Conservation (phyloP, 1,284 basidiomycete species). For the Phellopilus nigrolimitatus region DNA sequence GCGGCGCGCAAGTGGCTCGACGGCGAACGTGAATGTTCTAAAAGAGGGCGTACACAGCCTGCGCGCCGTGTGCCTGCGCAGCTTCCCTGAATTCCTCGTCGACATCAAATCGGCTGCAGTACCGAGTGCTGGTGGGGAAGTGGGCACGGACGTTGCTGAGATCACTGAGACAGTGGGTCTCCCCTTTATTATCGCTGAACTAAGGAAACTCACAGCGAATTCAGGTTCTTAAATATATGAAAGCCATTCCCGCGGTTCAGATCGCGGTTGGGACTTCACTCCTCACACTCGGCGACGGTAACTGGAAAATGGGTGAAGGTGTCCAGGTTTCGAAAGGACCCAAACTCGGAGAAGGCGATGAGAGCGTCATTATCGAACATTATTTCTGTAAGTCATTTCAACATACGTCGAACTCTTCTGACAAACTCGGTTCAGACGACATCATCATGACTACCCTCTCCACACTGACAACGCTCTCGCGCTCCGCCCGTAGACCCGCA, state of each 20-base stretch:
- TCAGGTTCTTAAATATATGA: conserved; percentile 47
- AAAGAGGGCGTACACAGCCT: conserved; percentile 62
- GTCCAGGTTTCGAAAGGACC: conserved; percentile 50
- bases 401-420: neutral
- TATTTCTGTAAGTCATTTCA: conserved; percentile 47
- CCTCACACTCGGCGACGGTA: conserved; percentile 70
- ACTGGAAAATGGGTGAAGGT: conserved; percentile 85
- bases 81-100: conserved; percentile 75
- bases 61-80: conserved; percentile 63
- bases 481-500: conserved; percentile 57
- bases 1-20: conserved; percentile 37
- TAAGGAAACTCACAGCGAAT: neutral
- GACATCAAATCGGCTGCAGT: conserved; percentile 62
- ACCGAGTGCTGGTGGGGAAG: conserved; percentile 39
- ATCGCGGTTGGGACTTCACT: conserved; percentile 60
- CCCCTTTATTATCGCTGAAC: neutral
- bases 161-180: conserved; percentile 52
- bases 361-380: conserved; percentile 62
- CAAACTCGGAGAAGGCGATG: conserved; percentile 48
- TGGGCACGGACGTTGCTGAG: conserved; percentile 59
- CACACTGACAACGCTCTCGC: conserved; percentile 57
- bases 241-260: conserved; percentile 62
- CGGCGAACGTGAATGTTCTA: conserved; percentile 58
- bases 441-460: conserved; percentile 56
- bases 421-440: conserved; percentile 45